Evolutionary conservation across 805 yeast species (phyloP), one percentile per base, ranked within the genome.

Genomic region (Nakazawaea populi): DNA sequence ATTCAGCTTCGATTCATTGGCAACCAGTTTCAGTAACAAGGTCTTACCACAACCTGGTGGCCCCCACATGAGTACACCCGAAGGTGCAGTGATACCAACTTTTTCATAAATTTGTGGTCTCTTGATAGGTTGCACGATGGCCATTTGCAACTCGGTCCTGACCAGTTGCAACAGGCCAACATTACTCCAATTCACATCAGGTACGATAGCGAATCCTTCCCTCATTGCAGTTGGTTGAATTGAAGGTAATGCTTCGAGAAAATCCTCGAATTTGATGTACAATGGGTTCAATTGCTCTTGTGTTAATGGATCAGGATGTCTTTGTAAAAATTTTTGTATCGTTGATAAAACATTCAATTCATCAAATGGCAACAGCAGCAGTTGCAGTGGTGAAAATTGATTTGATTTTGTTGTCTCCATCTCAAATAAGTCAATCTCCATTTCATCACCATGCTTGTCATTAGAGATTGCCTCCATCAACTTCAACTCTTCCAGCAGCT

Each of bases 31-130:
- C 1, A 98, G 98, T 31, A 94, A 73, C 46, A 94, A 73, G 0
- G 99, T 94, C 64, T 94, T 94, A 76, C 99, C 99, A 71, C 98
- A 94, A 37, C 99, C 99, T 3, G 99, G 99, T 1, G 99, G 99
- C 0, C 99, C 99, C 99, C 99, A 94, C 75, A 94, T 78, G 29
- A 94, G 70, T 1, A 94, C 99, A 52, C 99, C 99, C 0, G 96
- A 90, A 2, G 98, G 98, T 0, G 97, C 97, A 49, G 89, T 82
- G 42, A 94, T 91, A 66, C 99, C 99, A 9, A 91, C 97, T 53
- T 83, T 82, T 55, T 82, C 83, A 63, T 87, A 94, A 24, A 92
- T 70, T 55, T 92, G 97, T 1, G 99, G 99, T 56, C 88, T 80
- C 61, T 85, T 84, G 58, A 94, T 91, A 1, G 99, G 99, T 65